Evolutionary conservation across 495 filamentous ascomycete genomes (phyloP).

Genomic region (Penicillium ochrochloron): DNA sequence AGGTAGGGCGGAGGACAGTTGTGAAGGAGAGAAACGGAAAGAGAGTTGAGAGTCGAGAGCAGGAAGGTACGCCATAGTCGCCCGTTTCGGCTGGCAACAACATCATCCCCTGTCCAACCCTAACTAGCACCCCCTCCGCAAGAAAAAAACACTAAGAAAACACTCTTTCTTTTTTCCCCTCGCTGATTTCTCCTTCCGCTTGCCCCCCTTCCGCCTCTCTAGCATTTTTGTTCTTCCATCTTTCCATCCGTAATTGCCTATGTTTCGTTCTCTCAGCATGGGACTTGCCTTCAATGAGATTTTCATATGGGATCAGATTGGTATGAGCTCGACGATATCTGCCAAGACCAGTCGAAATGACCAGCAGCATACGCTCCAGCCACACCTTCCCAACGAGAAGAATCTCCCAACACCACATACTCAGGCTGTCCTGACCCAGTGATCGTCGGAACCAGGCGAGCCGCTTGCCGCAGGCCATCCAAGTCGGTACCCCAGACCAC

Average conservation of each 20-base stretch:
- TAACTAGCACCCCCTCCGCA: not conserved
- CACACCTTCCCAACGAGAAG: conserved; percentile 54
- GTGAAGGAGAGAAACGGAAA: not conserved
- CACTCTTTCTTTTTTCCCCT: not conserved
- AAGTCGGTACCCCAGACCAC: conserved; percentile 59
- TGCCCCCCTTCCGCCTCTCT: not conserved
- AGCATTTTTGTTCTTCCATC: not conserved
- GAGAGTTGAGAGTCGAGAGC: not conserved
- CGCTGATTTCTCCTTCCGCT: not conserved
- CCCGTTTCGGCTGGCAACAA: not conserved
- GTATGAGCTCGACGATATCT: conserved; percentile 37
- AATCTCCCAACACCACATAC: conserved; percentile 52
- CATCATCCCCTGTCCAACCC: not conserved
- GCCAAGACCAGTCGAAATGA: conserved; percentile 60
- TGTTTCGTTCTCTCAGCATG: not conserved
- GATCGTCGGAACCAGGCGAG: conserved; percentile 59
- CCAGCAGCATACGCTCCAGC: conserved; percentile 59
- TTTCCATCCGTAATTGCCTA: not conserved
- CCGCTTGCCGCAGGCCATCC: conserved; percentile 51
- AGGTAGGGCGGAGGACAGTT: not conserved
- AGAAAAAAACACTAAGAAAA: not conserved
- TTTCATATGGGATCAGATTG: not conserved
- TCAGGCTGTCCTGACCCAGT: conserved; percentile 65
- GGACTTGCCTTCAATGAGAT: not conserved
- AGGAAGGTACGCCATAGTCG: conserved; percentile 7